Evolutionary conservation across 108 stramenopile species (phyloP).

Genomic region (Nitzschia inconspicua): DNA sequence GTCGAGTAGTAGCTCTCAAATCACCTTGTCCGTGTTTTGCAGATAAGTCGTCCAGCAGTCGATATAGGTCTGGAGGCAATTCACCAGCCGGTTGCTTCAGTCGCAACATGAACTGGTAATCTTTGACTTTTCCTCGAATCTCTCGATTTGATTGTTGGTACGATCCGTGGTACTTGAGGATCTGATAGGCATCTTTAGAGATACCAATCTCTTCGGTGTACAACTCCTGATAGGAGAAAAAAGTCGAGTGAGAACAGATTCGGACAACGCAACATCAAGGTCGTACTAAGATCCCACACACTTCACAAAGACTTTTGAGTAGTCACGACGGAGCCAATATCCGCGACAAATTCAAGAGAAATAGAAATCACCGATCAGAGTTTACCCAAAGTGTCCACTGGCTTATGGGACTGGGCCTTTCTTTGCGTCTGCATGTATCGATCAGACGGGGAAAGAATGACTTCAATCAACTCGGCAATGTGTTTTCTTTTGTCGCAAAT

Average conservation of each 20-base stretch:
- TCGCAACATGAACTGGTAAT: conserved; percentile 98
- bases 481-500: background rate
- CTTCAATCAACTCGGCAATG: conserved; percentile 67
- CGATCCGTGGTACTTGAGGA: conserved; percentile 97
- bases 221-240: conserved; percentile 38
- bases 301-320: too few relatives aligned
- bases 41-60: conserved; percentile 87
- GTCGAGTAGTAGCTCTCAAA: conserved; percentile 94
- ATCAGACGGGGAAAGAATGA: conserved; percentile 92
- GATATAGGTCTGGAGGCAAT: conserved; percentile 88
- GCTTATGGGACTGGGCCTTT: conserved; percentile 88
- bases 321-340: background rate
- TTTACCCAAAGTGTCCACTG: conserved; percentile 88
- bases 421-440: conserved; percentile 79
- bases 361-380: conserved; percentile 66
- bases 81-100: conserved; percentile 98
- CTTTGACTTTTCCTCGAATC: conserved; percentile 69
- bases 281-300: background rate
- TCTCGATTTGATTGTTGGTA: conserved; percentile 97
- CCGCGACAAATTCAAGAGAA: conserved; percentile 3
- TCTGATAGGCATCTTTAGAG: conserved; percentile 87
- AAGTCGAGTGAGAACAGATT: background rate
- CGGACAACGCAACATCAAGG: background rate
- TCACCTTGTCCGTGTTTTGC: conserved; percentile 90
- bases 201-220: conserved; percentile 74